Conservation (phyloP, 2,329 filamentous ascomycete species). For the Penicillium hordei region DNA sequence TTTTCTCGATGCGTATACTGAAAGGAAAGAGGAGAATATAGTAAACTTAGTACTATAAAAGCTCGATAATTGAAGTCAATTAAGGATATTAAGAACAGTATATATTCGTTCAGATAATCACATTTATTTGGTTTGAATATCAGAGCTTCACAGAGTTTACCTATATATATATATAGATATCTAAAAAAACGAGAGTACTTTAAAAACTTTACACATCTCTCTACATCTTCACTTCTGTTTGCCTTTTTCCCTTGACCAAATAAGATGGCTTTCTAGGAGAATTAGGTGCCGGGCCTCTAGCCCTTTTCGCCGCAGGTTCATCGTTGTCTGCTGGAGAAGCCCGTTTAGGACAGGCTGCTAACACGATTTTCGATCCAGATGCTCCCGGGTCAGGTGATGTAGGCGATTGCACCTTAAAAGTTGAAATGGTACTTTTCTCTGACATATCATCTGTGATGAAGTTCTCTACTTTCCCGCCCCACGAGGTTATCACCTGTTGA, state of each 20-base stretch:
- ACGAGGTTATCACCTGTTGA: neutral
- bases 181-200: neutral
- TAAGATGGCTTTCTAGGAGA: neutral
- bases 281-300: neutral
- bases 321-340: neutral
- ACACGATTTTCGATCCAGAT: neutral
- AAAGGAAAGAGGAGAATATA: neutral
- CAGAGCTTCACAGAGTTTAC: neutral
- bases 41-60: too few relatives aligned
- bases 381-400: neutral
- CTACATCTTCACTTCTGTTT: neutral
- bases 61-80: neutral
- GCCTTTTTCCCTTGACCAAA: neutral
- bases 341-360: neutral
- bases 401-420: neutral
- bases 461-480: neutral
- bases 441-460: neutral
- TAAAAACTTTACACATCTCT: neutral
- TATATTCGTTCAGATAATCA: too few relatives aligned
- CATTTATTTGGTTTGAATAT: neutral
- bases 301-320: neutral
- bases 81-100: too few relatives aligned
- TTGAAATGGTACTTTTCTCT: too few relatives aligned
- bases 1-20: neutral
- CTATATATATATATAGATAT: too few relatives aligned